Evolutionary conservation across 2,329 filamentous ascomycete genomes (phyloP), one percentile per base, ranked within the genome.

Genomic region (Penicillium sp.): DNA sequence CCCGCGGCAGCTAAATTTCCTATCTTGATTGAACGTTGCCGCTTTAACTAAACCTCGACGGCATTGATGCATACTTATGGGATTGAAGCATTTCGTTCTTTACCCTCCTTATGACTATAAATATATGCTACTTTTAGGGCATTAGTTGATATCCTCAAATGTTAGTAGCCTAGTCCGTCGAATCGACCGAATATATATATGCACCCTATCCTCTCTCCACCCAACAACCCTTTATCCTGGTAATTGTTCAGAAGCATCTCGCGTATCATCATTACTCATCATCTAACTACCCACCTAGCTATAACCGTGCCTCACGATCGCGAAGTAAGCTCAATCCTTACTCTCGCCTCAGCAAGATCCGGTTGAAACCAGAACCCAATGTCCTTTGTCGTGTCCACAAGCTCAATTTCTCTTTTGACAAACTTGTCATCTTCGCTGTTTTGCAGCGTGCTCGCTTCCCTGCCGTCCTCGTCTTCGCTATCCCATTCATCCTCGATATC

Each of bases 371-470:
- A 92, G 70, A 92, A 94, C 1, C 92, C 92, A 67, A 97, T 83
- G 75, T 91, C 88, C 70, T 91, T 87, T 9, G 92, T 93, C 13
- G 92, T 90, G 70, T 94, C 90, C 60, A 85, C 85, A 58, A 97
- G 83, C 76, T 93, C 90, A 35, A 93, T 88, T 76, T 96, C 92
- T 62, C 93, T 84, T 75, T 89, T 89, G 53, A 93, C 83, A 83
- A 90, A 93, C 65, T 87, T 84, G 15, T 48, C 44, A 29, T 59
- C 62, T 30, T 56, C 55, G 1, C 84, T 87, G 11, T 80, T 46
- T 70, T 68, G 74, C 5, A 69, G 75, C 45, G 71, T 71, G 44
- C n/a, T n/a, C 21, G 5, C 8, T 19, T 15, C 35, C 3, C 41
- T 13, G 13, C 13, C 54, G 44, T 29, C 77, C 35, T 80, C 78